Conservation (phyloP, 805 yeast species). For the Metschnikowia shivogae region DNA sequence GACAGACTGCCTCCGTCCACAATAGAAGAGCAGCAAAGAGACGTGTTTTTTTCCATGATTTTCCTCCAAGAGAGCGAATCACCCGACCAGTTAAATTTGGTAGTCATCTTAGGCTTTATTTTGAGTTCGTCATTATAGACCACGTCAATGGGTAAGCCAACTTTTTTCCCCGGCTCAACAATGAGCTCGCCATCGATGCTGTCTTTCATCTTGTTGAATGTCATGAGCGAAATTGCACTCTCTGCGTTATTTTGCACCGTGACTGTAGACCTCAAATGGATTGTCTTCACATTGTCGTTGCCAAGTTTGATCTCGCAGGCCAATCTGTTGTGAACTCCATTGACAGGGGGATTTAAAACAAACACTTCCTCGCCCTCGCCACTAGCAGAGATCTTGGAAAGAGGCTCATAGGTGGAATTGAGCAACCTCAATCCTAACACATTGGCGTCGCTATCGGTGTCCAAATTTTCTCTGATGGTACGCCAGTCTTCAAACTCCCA, state of each 20-base stretch:
- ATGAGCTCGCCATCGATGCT: constrained; percentile 20
- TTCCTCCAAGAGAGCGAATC: constrained; percentile 63
- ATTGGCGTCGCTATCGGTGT: constrained; percentile 58
- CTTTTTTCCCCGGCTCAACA: constrained; percentile 52
- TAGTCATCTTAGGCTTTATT: constrained; percentile 58
- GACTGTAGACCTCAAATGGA: constrained; percentile 74
- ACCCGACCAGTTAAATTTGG: constrained; percentile 64
- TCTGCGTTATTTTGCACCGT: constrained; percentile 57
- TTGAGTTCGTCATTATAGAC: constrained; percentile 57
- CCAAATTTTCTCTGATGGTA: constrained; percentile 72
- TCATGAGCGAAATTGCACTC: constrained; percentile 51
- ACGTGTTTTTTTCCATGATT: constrained; percentile 44
- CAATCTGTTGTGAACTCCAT: constrained; percentile 67
- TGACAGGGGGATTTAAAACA: constrained; percentile 56
- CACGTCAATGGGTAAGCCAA: constrained; percentile 70
- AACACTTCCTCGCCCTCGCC: constrained; percentile 81
- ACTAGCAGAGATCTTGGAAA: constrained; percentile 60
- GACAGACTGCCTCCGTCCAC: constrained; percentile 34
- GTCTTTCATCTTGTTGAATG: constrained; percentile 32
- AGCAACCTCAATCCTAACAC: constrained; percentile 59
- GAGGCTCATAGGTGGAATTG: constrained; percentile 51
- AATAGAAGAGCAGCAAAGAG: constrained; percentile 57
- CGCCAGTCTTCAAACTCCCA: constrained; percentile 98
- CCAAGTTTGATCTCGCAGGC: constrained; percentile 67
- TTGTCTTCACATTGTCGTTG: constrained; percentile 73